These are phyloP conservation scores for Trametes hirsuta DNA, from an alignment of 1,284 basidiomycete species.

Conservation along the genomic window DNA sequence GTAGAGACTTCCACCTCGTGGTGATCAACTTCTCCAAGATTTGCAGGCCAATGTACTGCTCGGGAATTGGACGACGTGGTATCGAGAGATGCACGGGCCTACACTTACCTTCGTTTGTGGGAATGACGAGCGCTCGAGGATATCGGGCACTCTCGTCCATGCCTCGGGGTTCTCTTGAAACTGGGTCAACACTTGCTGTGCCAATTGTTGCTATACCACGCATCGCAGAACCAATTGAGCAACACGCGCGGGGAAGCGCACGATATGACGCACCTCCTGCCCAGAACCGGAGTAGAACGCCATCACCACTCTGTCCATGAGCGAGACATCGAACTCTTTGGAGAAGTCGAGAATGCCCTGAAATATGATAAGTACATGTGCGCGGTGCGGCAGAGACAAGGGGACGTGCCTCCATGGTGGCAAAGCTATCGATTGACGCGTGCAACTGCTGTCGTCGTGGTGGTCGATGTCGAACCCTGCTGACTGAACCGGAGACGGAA, in stretches of 20 bases:
- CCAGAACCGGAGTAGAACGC: constrained; percentile 35
- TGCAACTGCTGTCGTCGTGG: constrained; percentile 29
- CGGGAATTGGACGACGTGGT: constrained; percentile 1
- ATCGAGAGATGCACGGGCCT: constrained; percentile 17
- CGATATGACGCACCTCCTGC: constrained; percentile 31
- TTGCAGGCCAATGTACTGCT: constrained; percentile 90
- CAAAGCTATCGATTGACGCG: constrained; percentile 32
- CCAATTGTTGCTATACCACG: constrained; percentile 78
- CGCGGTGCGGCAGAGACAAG: neutral
- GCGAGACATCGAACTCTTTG: constrained; percentile 38
- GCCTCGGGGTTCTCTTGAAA: constrained; percentile 98
- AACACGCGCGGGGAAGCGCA: neutral
- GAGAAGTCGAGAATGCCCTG: constrained; percentile 40
- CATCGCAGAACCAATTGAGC: neutral
- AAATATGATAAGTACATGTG: constrained; percentile 6
- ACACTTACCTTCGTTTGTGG: constrained; percentile 85
- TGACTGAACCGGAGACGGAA: constrained; percentile 25
- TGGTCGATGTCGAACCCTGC: constrained; percentile 35
- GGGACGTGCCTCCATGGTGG: constrained; percentile 42
- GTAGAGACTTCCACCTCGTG: constrained; percentile 96
- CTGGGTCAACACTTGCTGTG: constrained; percentile 90
- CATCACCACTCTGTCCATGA: constrained; percentile 39
- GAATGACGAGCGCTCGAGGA: constrained; percentile 86
- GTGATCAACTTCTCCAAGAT: constrained; percentile 94
- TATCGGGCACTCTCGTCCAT: constrained; percentile 96